These are phyloP conservation scores for Ashbya aceris DNA, from an alignment of 1,139 yeast genomes.

Conservation along the genomic window DNA sequence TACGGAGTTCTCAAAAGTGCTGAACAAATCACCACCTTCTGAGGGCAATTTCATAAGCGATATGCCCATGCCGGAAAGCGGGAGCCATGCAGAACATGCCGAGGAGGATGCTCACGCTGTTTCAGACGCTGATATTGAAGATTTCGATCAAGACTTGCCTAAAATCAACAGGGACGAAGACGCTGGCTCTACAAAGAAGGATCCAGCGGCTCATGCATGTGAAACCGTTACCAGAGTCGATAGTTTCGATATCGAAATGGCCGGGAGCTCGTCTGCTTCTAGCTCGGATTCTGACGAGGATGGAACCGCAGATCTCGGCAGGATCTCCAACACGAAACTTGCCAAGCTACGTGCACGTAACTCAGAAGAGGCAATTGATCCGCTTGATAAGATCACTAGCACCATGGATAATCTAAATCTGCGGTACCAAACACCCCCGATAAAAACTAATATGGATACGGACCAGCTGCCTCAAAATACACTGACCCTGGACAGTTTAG, in stretches of 20 bases:
- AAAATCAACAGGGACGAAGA: constrained; percentile 10
- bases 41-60: no score
- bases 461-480: constrained; percentile 1
- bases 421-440: constrained; percentile 5
- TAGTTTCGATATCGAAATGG: no score
- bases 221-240: no score
- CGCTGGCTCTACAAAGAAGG: constrained; percentile 19
- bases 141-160: constrained; percentile 11
- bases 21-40: no score
- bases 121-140: neutral
- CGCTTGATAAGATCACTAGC: constrained; percentile 15
- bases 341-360: constrained; percentile 18
- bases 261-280: neutral
- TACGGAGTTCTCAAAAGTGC: no score
- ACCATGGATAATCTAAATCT: constrained; percentile 10
- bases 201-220: no score
- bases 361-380: constrained; percentile 25
- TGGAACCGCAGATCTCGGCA: constrained; percentile 20
- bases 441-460: constrained; percentile 4
- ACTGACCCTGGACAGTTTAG: constrained; percentile 42
- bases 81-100: constrained; percentile 5
- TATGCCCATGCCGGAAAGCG: neutral
- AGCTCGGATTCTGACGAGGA: constrained; percentile 21
- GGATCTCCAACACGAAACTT: constrained; percentile 21
- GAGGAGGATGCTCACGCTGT: constrained; percentile 6